Percentiles rank a stretch among this genome's conserved stretches.
phyloP scores from a whole-genome alignment of 495 filamentous ascomycete genomes.

The Neurospora sp. region DNA sequence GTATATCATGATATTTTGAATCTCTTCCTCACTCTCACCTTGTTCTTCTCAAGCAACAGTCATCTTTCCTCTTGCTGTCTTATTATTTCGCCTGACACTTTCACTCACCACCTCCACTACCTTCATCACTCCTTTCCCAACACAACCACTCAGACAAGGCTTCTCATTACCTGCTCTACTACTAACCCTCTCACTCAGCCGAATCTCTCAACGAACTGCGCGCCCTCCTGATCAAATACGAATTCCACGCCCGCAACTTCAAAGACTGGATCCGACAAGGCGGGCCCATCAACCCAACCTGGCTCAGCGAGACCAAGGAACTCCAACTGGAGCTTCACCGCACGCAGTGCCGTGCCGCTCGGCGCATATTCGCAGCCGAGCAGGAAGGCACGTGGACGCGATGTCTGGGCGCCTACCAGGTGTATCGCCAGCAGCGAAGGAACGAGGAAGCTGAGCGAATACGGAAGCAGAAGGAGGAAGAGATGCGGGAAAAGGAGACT shows the following conservation, averaged over 20 bases:
- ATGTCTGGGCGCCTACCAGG: constrained; percentile 36
- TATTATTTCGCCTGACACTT: neutral
- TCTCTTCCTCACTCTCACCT: neutral
- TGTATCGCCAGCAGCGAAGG: constrained; percentile 28
- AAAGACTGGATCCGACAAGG: constrained; percentile 34
- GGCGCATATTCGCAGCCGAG: constrained; percentile 32
- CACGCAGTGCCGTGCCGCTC: constrained; percentile 36
- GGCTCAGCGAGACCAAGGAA: constrained; percentile 30
- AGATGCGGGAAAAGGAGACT: neutral
- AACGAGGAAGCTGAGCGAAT: constrained; percentile 9
- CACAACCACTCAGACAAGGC: neutral
- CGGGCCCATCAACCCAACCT: constrained; percentile 34
- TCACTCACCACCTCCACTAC: neutral
- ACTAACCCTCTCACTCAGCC: constrained; percentile 19
- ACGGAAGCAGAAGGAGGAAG: constrained; percentile 4
- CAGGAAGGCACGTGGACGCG: constrained; percentile 16
- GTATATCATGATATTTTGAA: neutral
- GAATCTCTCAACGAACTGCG: constrained; percentile 34
- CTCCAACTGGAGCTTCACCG: constrained; percentile 33
- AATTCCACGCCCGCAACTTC: constrained; percentile 29
- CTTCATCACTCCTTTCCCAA: neutral
- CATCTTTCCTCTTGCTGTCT: neutral
- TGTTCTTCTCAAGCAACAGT: neutral
- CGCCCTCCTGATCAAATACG: constrained; percentile 25
- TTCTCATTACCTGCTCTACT: constrained; percentile 2